Conservation (phyloP, 2,329 filamentous ascomycete genomes). For the Neonectria neomacrospora region DNA sequence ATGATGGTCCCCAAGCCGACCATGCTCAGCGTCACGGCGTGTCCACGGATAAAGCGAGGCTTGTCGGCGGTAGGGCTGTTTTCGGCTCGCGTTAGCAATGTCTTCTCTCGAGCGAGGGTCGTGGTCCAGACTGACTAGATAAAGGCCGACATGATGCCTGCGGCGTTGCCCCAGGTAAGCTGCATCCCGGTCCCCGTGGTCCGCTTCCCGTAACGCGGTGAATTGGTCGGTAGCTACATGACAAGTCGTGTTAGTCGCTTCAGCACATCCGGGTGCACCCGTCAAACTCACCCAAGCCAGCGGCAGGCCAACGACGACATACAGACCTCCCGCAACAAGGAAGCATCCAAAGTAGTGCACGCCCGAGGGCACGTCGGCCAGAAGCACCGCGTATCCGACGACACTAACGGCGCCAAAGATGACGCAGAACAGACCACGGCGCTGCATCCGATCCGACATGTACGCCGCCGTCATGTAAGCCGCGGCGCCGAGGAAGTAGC, state of each 20-base stretch:
- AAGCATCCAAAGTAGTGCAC: slow-evolving; percentile 82
- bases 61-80: slow-evolving; percentile 57
- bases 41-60: slow-evolving; percentile 70
- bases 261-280: background rate
- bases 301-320: slow-evolving; percentile 67
- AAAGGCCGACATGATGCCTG: slow-evolving; percentile 79
- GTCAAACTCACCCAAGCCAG: slow-evolving; percentile 60
- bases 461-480: slow-evolving; percentile 74
- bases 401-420: slow-evolving; percentile 71
- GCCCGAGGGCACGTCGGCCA: slow-evolving; percentile 67
- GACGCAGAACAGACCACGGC: slow-evolving; percentile 72
- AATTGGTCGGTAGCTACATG: slow-evolving; percentile 69
- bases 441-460: slow-evolving; percentile 74
- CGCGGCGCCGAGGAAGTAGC: slow-evolving; percentile 77
- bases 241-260: background rate
- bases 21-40: slow-evolving; percentile 69
- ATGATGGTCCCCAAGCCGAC: slow-evolving; percentile 64
- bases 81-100: slow-evolving; percentile 28
- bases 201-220: slow-evolving; percentile 79
- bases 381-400: slow-evolving; percentile 74
- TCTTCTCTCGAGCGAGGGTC: no score
- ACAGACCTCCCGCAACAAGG: slow-evolving; percentile 78
- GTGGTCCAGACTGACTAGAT: slow-evolving; percentile 57
- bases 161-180: slow-evolving; percentile 75
- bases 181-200: slow-evolving; percentile 78